Conservation (phyloP, 1,284 basidiomycete genomes). For the Cystobasidiaceae sp. region DNA sequence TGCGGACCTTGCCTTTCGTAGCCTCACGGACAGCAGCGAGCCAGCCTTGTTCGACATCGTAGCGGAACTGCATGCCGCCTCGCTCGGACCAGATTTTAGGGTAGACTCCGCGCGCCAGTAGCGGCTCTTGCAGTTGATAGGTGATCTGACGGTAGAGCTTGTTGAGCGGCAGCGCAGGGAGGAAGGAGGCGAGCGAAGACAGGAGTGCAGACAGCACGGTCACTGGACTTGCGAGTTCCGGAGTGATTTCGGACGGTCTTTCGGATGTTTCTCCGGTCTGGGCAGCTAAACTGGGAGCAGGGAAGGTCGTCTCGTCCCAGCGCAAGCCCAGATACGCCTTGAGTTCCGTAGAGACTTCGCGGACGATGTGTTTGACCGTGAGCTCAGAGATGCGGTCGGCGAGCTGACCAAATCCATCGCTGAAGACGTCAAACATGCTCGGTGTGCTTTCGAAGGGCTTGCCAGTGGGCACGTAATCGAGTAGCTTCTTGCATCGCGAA, state of each 20-base stretch:
- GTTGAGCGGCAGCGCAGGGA: conserved; percentile 28
- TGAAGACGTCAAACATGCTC: conserved; percentile 66
- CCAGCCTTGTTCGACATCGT: conserved; percentile 40
- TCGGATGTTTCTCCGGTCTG: neutral
- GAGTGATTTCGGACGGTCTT: conserved; percentile 29
- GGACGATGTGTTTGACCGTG: conserved; percentile 69
- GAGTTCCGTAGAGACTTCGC: conserved; percentile 68
- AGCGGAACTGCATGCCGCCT: conserved; percentile 36
- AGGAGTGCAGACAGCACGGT: conserved; percentile 39
- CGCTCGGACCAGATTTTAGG: conserved; percentile 31
- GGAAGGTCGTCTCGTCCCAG: conserved; percentile 16
- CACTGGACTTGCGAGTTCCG: conserved; percentile 39
- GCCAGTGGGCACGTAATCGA: neutral
- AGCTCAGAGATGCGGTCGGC: conserved; percentile 71
- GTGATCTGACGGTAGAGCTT: conserved; percentile 30
- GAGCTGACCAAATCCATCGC: conserved; percentile 61
- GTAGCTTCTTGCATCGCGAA: neutral
- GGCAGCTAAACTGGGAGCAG: conserved; percentile 30
- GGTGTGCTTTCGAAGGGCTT: neutral
- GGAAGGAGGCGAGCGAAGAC: conserved; percentile 32
- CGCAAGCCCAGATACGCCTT: conserved; percentile 59
- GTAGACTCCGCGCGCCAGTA: conserved; percentile 14
- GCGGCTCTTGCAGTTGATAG: conserved; percentile 23
- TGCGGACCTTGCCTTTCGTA: conserved; percentile 21
- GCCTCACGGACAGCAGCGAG: conserved; percentile 37